These are phyloP conservation scores for Talaromyces verruculosus DNA, from an alignment of 2,329 filamentous ascomycete genomes.

Conservation along the genomic window DNA sequence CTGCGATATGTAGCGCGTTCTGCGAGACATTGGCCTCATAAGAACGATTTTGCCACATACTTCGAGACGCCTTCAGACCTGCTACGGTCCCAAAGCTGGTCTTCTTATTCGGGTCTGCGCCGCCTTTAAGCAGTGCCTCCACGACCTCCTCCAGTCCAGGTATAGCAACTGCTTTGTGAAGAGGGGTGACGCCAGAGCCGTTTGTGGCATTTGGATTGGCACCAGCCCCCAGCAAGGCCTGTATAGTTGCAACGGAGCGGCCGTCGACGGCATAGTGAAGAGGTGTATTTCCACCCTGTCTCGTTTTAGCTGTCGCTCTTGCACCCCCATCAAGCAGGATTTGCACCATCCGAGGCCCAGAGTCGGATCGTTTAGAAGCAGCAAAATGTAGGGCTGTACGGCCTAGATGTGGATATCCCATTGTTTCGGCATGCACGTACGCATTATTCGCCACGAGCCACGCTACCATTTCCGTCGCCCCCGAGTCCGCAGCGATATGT, in stretches of 20 bases:
- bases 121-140: constrained; percentile 6
- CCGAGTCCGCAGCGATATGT: constrained; percentile 11
- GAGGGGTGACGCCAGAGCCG: constrained; percentile 8
- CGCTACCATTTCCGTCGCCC: background rate
- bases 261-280: constrained; percentile 12
- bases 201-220: constrained; percentile 14
- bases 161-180: constrained; percentile 17
- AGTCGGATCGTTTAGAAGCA: constrained; percentile 3
- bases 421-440: constrained; percentile 10
- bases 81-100: constrained; percentile 8
- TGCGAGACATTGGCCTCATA: constrained; percentile 6
- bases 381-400: constrained; percentile 13
- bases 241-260: constrained; percentile 8
- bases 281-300: constrained; percentile 7
- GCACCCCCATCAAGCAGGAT: background rate
- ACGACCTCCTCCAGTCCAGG: constrained; percentile 12
- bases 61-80: background rate
- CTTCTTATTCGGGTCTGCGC: constrained; percentile 9
- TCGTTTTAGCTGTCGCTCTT: background rate
- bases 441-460: constrained; percentile 11
- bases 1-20: constrained; percentile 13
- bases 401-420: constrained; percentile 1
- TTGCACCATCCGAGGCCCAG: constrained; percentile 6
- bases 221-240: background rate
- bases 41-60: background rate